Conservation (phyloP, 345 rosid species). For the Hibiscus mutabilis region DNA sequence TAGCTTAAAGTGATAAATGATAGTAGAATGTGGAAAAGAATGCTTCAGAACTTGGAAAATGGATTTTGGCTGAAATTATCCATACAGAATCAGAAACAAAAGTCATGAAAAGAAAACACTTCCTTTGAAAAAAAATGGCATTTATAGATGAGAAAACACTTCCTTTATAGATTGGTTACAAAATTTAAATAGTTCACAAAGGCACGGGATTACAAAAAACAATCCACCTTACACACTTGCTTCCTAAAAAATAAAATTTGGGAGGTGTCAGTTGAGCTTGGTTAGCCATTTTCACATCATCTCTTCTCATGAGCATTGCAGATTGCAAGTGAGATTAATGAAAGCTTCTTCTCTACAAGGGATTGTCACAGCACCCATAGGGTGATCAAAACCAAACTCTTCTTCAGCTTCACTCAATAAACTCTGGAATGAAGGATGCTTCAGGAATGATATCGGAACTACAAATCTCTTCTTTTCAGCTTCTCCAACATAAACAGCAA, state of each 20-base stretch:
- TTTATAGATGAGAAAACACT: not conserved
- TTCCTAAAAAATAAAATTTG: too few species aligned
- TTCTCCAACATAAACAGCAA: slow-evolving; percentile 55
- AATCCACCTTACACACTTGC: too few species aligned
- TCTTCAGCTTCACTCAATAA: slow-evolving; percentile 40
- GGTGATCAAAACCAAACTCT: slow-evolving; percentile 44
- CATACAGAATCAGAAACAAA: too few species aligned
- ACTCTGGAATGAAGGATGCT: slow-evolving; percentile 34
- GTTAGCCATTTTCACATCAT: too few species aligned
- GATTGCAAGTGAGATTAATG: slow-evolving; percentile 28
- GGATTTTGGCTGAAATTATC: too few species aligned
- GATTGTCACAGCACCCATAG: slow-evolving; percentile 46
- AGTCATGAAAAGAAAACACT: too few species aligned
- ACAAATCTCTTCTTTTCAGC: slow-evolving; percentile 33
- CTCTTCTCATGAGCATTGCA: not conserved
- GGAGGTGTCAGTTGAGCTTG: too few species aligned
- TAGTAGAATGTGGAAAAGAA: too few species aligned
- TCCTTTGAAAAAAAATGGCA: not conserved
- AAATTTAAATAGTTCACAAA: not conserved
- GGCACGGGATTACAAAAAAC: too few species aligned
- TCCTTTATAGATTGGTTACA: not conserved
- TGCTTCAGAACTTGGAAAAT: too few species aligned
- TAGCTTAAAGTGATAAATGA: too few species aligned
- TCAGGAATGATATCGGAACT: slow-evolving; percentile 37
- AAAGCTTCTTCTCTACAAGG: slow-evolving; percentile 45